Evolutionary conservation across 345 rosid species (phyloP).

Genomic region (Tarenaya hassleriana): DNA sequence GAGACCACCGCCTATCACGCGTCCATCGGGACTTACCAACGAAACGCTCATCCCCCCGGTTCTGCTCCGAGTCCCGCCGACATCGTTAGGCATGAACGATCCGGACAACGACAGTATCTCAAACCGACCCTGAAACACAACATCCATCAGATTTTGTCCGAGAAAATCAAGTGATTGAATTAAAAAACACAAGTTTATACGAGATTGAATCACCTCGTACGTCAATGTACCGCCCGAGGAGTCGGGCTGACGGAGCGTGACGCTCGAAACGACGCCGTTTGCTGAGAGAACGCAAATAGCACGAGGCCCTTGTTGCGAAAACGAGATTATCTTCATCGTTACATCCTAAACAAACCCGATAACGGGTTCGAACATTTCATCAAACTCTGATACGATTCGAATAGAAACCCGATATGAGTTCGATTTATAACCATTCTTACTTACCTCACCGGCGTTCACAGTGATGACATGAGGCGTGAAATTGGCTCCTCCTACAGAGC

Average conservation of each 20-base stretch:
- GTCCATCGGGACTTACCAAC: constrained; percentile 86
- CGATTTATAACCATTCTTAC: background rate
- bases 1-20: constrained; percentile 87
- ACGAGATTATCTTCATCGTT: constrained; percentile 85
- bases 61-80: constrained; percentile 67
- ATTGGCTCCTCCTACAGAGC: constrained; percentile 70
- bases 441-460: constrained; percentile 90
- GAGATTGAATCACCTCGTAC: constrained; percentile 75
- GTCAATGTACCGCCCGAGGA: constrained; percentile 97
- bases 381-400: background rate
- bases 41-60: constrained; percentile 97
- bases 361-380: too few relatives aligned
- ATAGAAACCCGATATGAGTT: background rate
- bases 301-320: constrained; percentile 89
- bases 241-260: constrained; percentile 87
- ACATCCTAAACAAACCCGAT: constrained; percentile 63
- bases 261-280: constrained; percentile 85
- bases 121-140: constrained; percentile 70
- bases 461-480: constrained; percentile 86
- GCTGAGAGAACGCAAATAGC: constrained; percentile 85
- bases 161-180: too few relatives aligned
- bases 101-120: constrained; percentile 93
- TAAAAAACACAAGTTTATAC: too few relatives aligned
- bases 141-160: background rate
- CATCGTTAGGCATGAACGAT: constrained; percentile 86